Evolutionary conservation across 169 alveolate species (phyloP), one percentile per base, ranked within the genome.

Genomic region (Eimeria sp.): DNA sequence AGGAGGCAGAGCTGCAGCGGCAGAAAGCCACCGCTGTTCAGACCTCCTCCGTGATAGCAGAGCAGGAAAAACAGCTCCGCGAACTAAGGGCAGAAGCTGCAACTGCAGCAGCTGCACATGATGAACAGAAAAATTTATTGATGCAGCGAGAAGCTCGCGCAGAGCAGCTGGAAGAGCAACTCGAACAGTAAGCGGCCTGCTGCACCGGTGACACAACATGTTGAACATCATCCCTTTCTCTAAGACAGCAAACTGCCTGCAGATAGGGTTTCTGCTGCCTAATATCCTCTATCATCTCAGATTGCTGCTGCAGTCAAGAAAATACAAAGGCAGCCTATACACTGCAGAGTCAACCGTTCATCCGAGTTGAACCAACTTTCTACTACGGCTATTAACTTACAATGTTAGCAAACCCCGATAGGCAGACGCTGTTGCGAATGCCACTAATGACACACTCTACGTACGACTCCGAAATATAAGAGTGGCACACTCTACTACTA

Each of bases 181-280:
- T 85, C 9, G 64, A 37, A 43, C 33, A 64, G 93, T 85, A 62
- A 20, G 93, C 43, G 23, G 66, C 16, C 46, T 46, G 43, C 11
- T 25, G 40, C 66, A 46, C 43, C 1, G 25, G 23, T n/a, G 66
- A 27, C 54, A 27, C 88, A 78, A 2, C 88, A 49, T 3, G 25
- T 23, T 49, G 18, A 6, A 78, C 6, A 25, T 14, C 10, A 30
- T 18, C 33, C 9, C 80, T 4, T 16, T 10, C 54, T 71, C 37
- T 25, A 18, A 97, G 97, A 72, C 97, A 64, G 80, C 98, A 97
- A 10, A 98, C 99, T 30, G 98, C 98, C 91, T 98, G 98, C 72
- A 98, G 83, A 95, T 98, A 99, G 87, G 96, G 97, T 96, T 98
- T 98, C 90, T 98, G 98, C 76, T 98, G 97, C 94, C 97, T 98